phyloP scores from a whole-genome alignment of 2,329 filamentous ascomycete genomes.

The Aspergillus uvarum region DNA sequence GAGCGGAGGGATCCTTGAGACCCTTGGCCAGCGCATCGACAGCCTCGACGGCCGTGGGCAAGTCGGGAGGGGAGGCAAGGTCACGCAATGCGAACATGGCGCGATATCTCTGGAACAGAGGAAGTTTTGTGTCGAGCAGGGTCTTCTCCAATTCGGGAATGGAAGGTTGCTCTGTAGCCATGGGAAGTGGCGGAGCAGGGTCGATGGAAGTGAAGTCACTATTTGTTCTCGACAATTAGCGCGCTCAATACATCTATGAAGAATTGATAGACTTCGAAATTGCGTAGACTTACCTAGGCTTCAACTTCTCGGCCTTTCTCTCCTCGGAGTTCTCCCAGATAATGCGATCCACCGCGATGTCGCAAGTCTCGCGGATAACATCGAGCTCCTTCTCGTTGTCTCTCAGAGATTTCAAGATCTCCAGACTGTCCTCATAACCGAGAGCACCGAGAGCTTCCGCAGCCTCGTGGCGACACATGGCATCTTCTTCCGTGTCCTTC shows the following conservation, averaged over 20 bases:
- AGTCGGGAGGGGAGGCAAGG: constrained; percentile 86
- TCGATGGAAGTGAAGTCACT: constrained; percentile 97
- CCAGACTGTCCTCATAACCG: constrained; percentile 71
- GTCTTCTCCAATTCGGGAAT: constrained; percentile 73
- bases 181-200: constrained; percentile 82
- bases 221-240: constrained; percentile 27
- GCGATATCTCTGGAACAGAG: constrained; percentile 89
- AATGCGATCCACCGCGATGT: constrained; percentile 92
- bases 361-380: constrained; percentile 90
- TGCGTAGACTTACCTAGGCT: constrained; percentile 64
- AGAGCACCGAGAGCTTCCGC: constrained; percentile 91
- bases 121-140: constrained; percentile 73
- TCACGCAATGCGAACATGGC: constrained; percentile 98
- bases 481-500: constrained; percentile 75
- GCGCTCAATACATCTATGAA: background rate
- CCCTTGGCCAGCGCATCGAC: constrained; percentile 82
- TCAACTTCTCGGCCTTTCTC: constrained; percentile 72
- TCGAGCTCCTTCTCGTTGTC: constrained; percentile 74
- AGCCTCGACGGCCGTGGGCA: constrained; percentile 85
- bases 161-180: constrained; percentile 59
- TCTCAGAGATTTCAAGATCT: constrained; percentile 69
- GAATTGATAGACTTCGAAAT: constrained; percentile 5
- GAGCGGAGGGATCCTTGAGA: constrained; percentile 78
- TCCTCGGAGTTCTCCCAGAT: constrained; percentile 83
- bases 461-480: constrained; percentile 95